Evolutionary conservation across 1,284 basidiomycete genomes (phyloP).

Genomic region (Sanghuangporus sanghuang): DNA sequence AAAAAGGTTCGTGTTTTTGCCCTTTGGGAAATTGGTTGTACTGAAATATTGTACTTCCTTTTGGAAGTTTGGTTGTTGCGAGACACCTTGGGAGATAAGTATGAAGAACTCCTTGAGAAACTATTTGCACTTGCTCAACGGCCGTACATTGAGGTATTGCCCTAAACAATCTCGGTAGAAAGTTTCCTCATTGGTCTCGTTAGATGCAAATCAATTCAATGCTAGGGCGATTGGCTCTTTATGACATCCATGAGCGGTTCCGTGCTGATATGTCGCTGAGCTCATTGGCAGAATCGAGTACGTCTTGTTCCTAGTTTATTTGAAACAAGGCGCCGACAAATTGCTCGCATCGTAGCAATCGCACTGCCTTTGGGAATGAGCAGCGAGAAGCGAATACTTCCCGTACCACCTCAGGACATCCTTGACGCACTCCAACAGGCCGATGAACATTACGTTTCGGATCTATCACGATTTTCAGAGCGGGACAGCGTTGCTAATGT

Average conservation of each 20-base stretch:
- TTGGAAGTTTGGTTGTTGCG: conserved; percentile 68
- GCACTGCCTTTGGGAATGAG: conserved; percentile 79
- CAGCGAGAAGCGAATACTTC: conserved; percentile 36
- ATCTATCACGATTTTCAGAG: conserved; percentile 50
- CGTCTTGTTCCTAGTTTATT: conserved; percentile 23
- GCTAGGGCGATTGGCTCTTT: conserved; percentile 68
- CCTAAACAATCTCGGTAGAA: no score
- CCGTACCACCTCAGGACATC: conserved; percentile 55
- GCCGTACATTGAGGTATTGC: conserved; percentile 49
- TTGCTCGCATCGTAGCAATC: conserved; percentile 48
- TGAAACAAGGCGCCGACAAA: background rate
- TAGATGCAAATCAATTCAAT: conserved; percentile 71
- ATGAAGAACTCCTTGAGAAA: conserved; percentile 51
- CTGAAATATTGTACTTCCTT: conserved; percentile 12
- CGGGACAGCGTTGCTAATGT: conserved; percentile 65
- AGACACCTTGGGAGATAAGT: conserved; percentile 51
- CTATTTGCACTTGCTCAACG: conserved; percentile 56
- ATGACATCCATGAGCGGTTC: conserved; percentile 73
- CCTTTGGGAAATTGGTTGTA: background rate
- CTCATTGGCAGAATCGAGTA: conserved; percentile 83
- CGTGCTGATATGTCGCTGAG: conserved; percentile 82
- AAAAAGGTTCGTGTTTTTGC: conserved; percentile 55
- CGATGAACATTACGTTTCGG: conserved; percentile 65
- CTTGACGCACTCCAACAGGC: conserved; percentile 57
- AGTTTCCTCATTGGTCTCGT: background rate